Percentiles rank a stretch among this genome's conserved stretches.
phyloP scores from a whole-genome alignment of 2,329 filamentous ascomycete species.

The Pestalotiopsis sp. region DNA sequence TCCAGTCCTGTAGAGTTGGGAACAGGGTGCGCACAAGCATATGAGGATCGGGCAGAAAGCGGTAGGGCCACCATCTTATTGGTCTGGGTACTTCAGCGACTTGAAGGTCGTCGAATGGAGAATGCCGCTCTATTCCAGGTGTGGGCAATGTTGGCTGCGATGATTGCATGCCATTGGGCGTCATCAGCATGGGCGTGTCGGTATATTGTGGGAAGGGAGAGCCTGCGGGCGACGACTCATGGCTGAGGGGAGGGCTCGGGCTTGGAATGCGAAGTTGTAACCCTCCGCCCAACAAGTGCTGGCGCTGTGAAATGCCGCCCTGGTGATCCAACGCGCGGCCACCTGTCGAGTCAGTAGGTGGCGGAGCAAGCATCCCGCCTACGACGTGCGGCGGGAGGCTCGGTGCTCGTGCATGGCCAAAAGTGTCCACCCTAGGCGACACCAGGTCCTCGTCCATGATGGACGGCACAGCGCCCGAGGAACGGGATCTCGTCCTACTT shows the following conservation, averaged over 20 bases:
- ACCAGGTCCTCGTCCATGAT: conserved; percentile 43
- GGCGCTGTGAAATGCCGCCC: neutral
- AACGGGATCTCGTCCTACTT: conserved; percentile 46
- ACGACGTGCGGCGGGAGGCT: conserved; percentile 27
- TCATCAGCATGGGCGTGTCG: conserved; percentile 56
- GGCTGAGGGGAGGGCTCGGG: conserved; percentile 44
- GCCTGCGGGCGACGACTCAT: conserved; percentile 48
- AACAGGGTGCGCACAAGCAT: conserved; percentile 77
- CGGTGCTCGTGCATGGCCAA: conserved; percentile 22
- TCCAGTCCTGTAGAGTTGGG: conserved; percentile 84
- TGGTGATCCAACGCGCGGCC: conserved; percentile 17
- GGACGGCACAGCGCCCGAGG: conserved; percentile 45
- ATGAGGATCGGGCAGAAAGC: conserved; percentile 71
- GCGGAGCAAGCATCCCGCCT: conserved; percentile 36
- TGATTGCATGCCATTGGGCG: conserved; percentile 44
- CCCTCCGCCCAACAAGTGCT: conserved; percentile 14
- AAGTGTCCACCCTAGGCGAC: conserved; percentile 37
- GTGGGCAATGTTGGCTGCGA: conserved; percentile 61
- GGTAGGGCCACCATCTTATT: conserved; percentile 82
- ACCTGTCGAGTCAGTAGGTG: conserved; percentile 21
- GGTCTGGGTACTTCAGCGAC: conserved; percentile 43
- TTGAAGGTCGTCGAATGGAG: conserved; percentile 45
- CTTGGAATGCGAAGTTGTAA: conserved; percentile 53
- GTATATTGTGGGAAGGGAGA: conserved; percentile 72
- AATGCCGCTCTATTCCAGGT: conserved; percentile 49